Evolutionary conservation across 192 early-diverging fungal species (phyloP), one percentile per base, ranked within the genome.

Genomic region (Backusella sp.): DNA sequence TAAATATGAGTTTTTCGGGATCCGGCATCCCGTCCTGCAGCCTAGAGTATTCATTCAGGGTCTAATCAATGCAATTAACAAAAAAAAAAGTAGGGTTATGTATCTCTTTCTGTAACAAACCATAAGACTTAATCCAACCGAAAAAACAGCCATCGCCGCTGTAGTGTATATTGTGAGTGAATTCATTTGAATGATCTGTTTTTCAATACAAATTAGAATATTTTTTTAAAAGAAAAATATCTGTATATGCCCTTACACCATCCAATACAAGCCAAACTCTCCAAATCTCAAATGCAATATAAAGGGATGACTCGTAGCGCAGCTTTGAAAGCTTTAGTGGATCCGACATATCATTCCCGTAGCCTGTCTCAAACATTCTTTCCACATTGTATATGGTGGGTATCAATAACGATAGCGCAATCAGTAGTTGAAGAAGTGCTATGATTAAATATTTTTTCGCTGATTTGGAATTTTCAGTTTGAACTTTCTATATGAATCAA

Each of bases 141-240:
- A 49, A 14, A 71, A 44, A 15, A 49, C 6, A 4, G 39, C 19
- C 21, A 71, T 19, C 9, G 14, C 41, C 0, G 70, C 39, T 30
- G 70, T 46, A 21, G 70, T 26, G 3, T 46, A 49, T 30, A 71
- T 71, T 6, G 70, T 71, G 0, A 71, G 39, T 12, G 70, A 49
- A 71, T 49, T 71, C 39, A 71, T 30, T 30, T 49, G 70, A 28
- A 71, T 39, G 30, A 71, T 46, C 69, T 71, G 23, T n/a, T n/a
- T 59, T 23, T 39, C 37, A 39, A 1, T 32, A 32, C 30, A 39
- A 39, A 39, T 39, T 39, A 39, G 37, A 39, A 37, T n/a, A n/a
- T n/a, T 39, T 3, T 39, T 39, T 39, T 39, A 69, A 3, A 19
- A 42, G 21, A 6, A 19, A 37, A 7, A n/a, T 4, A 35, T 41